These are phyloP conservation scores for Petunia hybrid DNA, from an alignment of 305 asterid genomes.

Conservation along the genomic window DNA sequence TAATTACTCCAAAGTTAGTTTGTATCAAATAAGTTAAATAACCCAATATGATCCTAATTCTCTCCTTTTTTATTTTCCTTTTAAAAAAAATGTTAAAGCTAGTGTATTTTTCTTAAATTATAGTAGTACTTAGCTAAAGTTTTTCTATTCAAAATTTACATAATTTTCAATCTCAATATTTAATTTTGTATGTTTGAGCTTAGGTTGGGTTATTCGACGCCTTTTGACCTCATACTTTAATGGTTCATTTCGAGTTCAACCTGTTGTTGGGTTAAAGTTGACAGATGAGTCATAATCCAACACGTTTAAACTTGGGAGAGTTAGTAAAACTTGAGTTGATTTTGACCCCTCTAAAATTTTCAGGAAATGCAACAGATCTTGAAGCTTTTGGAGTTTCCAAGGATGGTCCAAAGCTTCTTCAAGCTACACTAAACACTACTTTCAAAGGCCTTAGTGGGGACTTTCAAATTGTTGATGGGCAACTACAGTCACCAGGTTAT, in stretches of 20 bases:
- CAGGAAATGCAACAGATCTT: slow-evolving; percentile 42
- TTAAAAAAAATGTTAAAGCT: not conserved
- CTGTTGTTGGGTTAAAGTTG: not conserved
- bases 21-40: too few relatives aligned
- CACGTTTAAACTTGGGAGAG: not conserved
- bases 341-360: slow-evolving; percentile 5
- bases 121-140: not conserved
- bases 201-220: not conserved
- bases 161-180: too few relatives aligned
- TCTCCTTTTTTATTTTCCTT: not conserved
- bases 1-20: too few relatives aligned
- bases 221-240: not conserved
- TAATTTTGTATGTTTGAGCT: too few relatives aligned
- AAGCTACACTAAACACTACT: slow-evolving; percentile 45
- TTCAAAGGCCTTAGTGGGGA: slow-evolving; percentile 60
- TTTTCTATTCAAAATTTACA: not conserved
- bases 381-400: slow-evolving; percentile 54
- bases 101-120: not conserved
- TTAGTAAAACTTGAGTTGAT: not conserved
- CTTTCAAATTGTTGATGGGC: slow-evolving; percentile 50
- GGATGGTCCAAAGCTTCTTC: slow-evolving; percentile 53
- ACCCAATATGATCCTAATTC: not conserved
- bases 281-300: not conserved
- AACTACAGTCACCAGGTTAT: slow-evolving; percentile 56
- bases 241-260: not conserved